Evolutionary conservation across 2,329 filamentous ascomycete species (phyloP).

Genomic region (Fusarium scirpi): DNA sequence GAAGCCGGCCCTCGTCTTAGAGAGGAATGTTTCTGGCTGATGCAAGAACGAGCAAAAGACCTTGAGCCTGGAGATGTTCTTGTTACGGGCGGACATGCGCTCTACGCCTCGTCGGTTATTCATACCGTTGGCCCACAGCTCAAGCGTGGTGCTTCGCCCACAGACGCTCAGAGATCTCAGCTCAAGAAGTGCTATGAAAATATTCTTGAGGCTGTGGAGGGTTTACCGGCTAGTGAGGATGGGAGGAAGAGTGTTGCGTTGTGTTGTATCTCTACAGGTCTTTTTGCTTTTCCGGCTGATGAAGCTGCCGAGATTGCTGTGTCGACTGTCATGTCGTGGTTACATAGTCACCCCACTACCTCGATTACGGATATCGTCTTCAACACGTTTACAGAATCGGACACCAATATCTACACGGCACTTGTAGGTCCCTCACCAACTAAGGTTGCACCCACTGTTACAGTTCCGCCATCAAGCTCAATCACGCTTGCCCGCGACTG

Average conservation of each 20-base stretch:
- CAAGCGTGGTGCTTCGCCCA: neutral
- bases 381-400: slow-evolving; percentile 38
- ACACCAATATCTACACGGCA: slow-evolving; percentile 23
- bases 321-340: slow-evolving; percentile 14
- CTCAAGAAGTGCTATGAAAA: slow-evolving; percentile 32
- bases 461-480: neutral
- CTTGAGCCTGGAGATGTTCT: slow-evolving; percentile 27
- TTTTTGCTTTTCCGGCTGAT: slow-evolving; percentile 39
- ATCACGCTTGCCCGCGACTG: slow-evolving; percentile 16
- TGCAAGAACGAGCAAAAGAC: slow-evolving; percentile 5
- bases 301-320: slow-evolving; percentile 37
- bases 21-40: slow-evolving; percentile 31
- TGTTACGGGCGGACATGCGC: slow-evolving; percentile 22
- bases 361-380: slow-evolving; percentile 39
- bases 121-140: slow-evolving; percentile 42
- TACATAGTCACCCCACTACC: slow-evolving; percentile 13
- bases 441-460: fast-evolving
- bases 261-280: slow-evolving; percentile 40
- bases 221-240: neutral
- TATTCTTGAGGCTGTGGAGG: slow-evolving; percentile 19
- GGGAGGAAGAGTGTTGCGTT: slow-evolving; percentile 30
- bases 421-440: neutral
- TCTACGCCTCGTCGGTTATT: slow-evolving; percentile 23
- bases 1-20: slow-evolving; percentile 38
- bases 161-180: neutral